These are phyloP conservation scores for Tulasnella sp. DNA, from an alignment of 768 basidiomycete species.

Conservation along the genomic window DNA sequence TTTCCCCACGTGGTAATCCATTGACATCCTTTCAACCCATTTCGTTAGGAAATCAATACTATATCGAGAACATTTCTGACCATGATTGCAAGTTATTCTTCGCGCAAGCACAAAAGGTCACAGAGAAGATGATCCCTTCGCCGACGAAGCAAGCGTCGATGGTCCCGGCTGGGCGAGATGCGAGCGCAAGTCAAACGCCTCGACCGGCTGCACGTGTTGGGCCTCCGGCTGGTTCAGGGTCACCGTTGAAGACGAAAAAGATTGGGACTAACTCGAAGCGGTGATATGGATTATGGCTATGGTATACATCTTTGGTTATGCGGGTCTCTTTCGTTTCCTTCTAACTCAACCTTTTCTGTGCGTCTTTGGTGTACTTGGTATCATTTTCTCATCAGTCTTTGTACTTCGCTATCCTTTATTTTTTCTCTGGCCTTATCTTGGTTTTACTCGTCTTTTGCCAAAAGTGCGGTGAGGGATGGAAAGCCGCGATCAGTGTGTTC, in stretches of 20 bases:
- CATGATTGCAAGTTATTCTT: slow-evolving; percentile 83
- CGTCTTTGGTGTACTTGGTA: background rate
- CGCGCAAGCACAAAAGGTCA: slow-evolving; percentile 66
- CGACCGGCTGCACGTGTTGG: too few relatives aligned
- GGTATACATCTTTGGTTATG: background rate
- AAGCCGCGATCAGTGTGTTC: too few relatives aligned
- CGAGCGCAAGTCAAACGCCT: background rate
- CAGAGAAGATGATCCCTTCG: slow-evolving; percentile 22
- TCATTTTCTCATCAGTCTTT: background rate
- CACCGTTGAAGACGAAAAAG: background rate
- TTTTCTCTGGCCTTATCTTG: background rate
- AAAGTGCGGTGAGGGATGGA: too few relatives aligned
- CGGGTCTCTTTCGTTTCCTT: background rate
- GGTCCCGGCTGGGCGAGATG: background rate
- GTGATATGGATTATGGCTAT: background rate
- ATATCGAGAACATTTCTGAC: slow-evolving; percentile 80
- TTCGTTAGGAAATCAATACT: slow-evolving; percentile 73
- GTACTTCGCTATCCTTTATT: background rate
- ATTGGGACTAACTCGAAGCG: background rate
- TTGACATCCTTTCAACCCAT: background rate
- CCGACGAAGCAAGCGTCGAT: background rate
- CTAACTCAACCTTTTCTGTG: background rate
- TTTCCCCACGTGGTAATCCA: background rate
- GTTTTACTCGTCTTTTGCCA: too few relatives aligned
- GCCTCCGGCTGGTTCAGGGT: background rate